These are phyloP conservation scores for Syzygium oleosum DNA, from an alignment of 345 rosid species.

Conservation along the genomic window DNA sequence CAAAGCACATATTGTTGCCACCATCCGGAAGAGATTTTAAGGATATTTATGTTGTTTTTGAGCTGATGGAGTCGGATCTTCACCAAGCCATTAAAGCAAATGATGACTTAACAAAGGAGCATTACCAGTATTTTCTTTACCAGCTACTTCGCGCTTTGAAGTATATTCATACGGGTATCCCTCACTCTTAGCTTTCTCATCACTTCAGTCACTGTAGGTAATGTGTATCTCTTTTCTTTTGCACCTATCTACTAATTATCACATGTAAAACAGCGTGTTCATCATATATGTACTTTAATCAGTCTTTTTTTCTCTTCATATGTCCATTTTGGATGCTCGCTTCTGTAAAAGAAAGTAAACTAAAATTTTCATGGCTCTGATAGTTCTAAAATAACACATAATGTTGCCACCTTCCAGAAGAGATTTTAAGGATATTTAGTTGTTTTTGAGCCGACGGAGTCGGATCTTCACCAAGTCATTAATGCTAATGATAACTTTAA, in stretches of 20 bases:
- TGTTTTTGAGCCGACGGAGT: slow-evolving; percentile 93
- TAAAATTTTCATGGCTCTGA: not conserved
- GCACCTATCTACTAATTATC: not conserved
- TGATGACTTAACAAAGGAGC: slow-evolving; percentile 83
- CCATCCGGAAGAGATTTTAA: slow-evolving; percentile 86
- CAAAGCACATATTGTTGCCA: slow-evolving; percentile 86
- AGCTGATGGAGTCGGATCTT: slow-evolving; percentile 90
- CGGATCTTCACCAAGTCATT: slow-evolving; percentile 90
- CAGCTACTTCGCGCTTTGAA: slow-evolving; percentile 84
- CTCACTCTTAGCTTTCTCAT: not conserved
- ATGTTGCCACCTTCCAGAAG: slow-evolving; percentile 87
- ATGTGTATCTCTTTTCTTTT: not conserved
- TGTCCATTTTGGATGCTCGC: not conserved
- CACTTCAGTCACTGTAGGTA: not conserved
- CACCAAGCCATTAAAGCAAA: slow-evolving; percentile 90
- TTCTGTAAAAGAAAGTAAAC: not conserved
- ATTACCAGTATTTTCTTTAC: slow-evolving; percentile 83
- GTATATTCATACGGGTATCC: slow-evolving; percentile 78
- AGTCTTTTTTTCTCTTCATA: not conserved
- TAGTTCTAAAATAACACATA: slow-evolving; percentile 73
- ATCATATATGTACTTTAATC: not conserved
- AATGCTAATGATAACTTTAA: slow-evolving; percentile 84
- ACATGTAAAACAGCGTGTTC: not conserved
- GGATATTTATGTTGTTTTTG: slow-evolving; percentile 92
- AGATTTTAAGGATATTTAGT: slow-evolving; percentile 90